A percentile compares a stretch with the other conserved stretches of the same genome.
Conservation (phyloP, 306 rosid species). For the Carpinus viminea region DNA sequence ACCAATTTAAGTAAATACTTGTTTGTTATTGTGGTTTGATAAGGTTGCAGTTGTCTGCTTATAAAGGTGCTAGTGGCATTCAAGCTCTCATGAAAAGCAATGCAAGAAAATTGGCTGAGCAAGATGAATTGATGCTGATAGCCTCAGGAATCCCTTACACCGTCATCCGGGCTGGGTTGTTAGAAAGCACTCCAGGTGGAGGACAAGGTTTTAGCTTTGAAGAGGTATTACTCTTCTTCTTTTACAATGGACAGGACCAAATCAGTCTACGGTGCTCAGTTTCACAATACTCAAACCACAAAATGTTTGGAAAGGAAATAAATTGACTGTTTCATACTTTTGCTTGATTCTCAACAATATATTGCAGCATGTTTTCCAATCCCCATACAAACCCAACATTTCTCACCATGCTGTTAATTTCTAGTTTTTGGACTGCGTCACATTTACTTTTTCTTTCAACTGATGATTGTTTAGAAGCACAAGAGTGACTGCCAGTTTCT, state of each 20-base stretch:
- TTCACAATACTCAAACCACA: conserved; percentile 12
- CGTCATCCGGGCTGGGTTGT: conserved; percentile 64
- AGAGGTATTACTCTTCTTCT: conserved; percentile 48
- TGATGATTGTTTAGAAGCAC: not conserved
- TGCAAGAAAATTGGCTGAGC: conserved; percentile 71
- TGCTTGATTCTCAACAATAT: not conserved
- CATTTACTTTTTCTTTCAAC: not conserved
- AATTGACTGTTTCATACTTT: not conserved
- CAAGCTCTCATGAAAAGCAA: conserved; percentile 74
- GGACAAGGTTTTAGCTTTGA: conserved; percentile 81
- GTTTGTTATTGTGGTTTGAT: conserved; percentile 50
- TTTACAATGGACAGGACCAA: conserved; percentile 8
- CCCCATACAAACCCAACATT: not conserved
- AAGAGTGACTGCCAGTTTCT: not conserved
- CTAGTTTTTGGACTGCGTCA: not conserved
- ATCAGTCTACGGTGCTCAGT: not conserved
- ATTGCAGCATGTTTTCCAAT: not conserved
- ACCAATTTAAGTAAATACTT: not conserved
- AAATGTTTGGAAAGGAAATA: not conserved
- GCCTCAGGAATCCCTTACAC: conserved; percentile 79
- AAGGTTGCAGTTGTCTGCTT: conserved; percentile 87
- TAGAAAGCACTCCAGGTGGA: conserved; percentile 74
- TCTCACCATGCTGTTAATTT: not conserved
- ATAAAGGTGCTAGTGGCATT: conserved; percentile 70
- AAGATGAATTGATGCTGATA: conserved; percentile 64